phyloP scores from a whole-genome alignment of 768 basidiomycete species.

The Lanmaoa rubissima region DNA sequence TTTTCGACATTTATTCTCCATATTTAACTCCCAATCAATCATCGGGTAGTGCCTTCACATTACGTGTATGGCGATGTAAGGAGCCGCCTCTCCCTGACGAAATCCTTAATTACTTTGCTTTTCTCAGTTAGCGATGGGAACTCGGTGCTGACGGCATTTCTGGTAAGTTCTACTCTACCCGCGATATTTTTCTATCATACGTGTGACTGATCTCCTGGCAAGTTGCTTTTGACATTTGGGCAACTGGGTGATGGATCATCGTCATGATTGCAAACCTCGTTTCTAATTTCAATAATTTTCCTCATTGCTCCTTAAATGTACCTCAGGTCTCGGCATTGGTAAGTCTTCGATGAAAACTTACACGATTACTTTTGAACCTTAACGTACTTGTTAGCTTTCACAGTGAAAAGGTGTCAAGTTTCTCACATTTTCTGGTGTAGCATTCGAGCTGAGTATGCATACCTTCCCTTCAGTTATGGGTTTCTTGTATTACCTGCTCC shows the following conservation, averaged over 20 bases:
- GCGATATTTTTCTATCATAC: background rate
- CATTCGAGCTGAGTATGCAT: background rate
- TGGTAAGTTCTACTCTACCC: conserved; percentile 37
- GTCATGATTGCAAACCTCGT: background rate
- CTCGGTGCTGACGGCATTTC: conserved; percentile 40
- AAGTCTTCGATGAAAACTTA: conserved; percentile 9
- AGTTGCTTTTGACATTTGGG: conserved; percentile 48
- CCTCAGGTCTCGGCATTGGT: conserved; percentile 41
- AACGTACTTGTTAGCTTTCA: conserved; percentile 37
- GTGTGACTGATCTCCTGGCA: background rate
- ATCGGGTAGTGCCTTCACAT: conserved; percentile 45
- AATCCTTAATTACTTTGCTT: background rate
- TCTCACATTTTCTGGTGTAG: background rate
- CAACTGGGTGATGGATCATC: conserved; percentile 45
- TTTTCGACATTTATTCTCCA: background rate
- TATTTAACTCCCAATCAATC: background rate
- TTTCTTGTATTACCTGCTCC: conserved; percentile 44
- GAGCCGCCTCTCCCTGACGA: conserved; percentile 6
- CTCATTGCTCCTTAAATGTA: conserved; percentile 1
- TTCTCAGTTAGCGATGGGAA: conserved; percentile 55
- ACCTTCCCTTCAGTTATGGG: conserved; percentile 33
- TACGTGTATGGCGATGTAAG: conserved; percentile 64
- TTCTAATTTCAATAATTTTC: background rate
- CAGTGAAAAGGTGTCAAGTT: conserved; percentile 40
- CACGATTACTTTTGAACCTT: background rate